Evolutionary conservation across 768 basidiomycete genomes (phyloP).

Genomic region (Suillus cothurnatus): DNA sequence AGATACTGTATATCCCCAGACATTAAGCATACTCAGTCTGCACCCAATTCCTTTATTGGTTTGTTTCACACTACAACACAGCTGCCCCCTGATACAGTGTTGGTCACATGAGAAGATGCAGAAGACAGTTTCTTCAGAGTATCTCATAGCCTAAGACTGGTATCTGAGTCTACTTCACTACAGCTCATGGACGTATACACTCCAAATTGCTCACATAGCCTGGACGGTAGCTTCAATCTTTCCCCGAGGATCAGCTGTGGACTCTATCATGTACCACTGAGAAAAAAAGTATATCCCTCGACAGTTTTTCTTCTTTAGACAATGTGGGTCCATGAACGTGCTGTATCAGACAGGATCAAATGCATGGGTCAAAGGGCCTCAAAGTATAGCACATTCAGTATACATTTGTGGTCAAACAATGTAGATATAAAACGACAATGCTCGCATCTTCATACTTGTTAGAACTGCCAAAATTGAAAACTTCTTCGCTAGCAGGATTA

Average conservation of each 20-base stretch:
- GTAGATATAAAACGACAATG: no score
- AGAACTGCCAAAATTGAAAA: no score
- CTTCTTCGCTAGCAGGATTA: no score
- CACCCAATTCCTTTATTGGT: conserved; percentile 11
- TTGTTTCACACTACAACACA: conserved; percentile 12
- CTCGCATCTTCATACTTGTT: no score
- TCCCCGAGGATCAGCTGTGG: conserved; percentile 9
- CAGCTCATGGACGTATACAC: neutral
- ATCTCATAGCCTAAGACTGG: conserved; percentile 25
- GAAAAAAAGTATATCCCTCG: no score
- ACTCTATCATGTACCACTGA: no score
- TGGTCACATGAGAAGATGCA: conserved; percentile 9
- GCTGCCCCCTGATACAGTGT: conserved; percentile 11
- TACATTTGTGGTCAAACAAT: no score
- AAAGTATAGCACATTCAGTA: no score
- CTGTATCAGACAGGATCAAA: no score
- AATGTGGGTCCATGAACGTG: no score
- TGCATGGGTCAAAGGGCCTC: no score
- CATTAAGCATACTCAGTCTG: conserved; percentile 11
- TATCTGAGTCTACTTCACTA: conserved; percentile 1
- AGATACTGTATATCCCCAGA: neutral
- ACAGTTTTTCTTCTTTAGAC: conserved; percentile 1
- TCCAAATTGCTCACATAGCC: conserved; percentile 3
- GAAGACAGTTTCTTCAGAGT: conserved; percentile 29
- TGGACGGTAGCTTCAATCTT: neutral